Percentiles rank a stretch among this genome's conserved stretches.
These are phyloP conservation scores for Candida coquimbonensis DNA, from an alignment of 805 yeast genomes.

Conservation along the genomic window DNA sequence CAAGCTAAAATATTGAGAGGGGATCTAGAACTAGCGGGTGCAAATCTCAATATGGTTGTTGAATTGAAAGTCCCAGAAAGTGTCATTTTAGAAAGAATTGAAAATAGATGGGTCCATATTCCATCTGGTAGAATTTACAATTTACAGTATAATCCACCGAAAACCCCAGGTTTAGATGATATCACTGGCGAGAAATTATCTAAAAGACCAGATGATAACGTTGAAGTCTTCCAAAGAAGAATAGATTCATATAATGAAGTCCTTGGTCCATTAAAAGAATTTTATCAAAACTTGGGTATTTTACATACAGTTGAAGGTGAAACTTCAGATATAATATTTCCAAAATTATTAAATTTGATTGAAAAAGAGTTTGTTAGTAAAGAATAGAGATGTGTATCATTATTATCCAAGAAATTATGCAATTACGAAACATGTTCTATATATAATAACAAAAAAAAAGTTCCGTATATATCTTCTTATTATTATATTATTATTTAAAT, in stretches of 20 bases:
- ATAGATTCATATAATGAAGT: conserved; percentile 53
- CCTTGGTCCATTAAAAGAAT: conserved; percentile 58
- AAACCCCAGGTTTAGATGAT: conserved; percentile 73
- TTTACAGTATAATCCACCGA: conserved; percentile 84
- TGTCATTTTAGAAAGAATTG: conserved; percentile 76
- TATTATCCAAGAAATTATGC: neutral
- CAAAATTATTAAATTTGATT: conserved; percentile 47
- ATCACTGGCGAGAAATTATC: conserved; percentile 80
- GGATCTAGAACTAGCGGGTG: conserved; percentile 30
- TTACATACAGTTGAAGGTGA: conserved; percentile 60
- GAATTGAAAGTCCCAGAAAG: conserved; percentile 81
- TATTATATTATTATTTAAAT: neutral
- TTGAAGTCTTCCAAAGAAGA: conserved; percentile 62
- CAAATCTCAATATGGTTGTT: conserved; percentile 67
- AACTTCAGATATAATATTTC: conserved; percentile 79
- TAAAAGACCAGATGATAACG: conserved; percentile 79
- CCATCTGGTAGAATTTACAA: conserved; percentile 86
- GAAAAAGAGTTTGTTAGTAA: conserved; percentile 21
- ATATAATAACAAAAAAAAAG: too few species aligned
- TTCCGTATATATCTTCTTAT: neutral
- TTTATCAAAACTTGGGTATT: conserved; percentile 44
- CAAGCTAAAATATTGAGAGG: conserved; percentile 62
- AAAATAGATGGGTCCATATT: conserved; percentile 77
- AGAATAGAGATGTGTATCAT: neutral
- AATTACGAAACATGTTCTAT: too few species aligned